These are phyloP conservation scores for Paraconiothyrium sp. DNA, from an alignment of 2,329 filamentous ascomycete genomes.

Conservation along the genomic window DNA sequence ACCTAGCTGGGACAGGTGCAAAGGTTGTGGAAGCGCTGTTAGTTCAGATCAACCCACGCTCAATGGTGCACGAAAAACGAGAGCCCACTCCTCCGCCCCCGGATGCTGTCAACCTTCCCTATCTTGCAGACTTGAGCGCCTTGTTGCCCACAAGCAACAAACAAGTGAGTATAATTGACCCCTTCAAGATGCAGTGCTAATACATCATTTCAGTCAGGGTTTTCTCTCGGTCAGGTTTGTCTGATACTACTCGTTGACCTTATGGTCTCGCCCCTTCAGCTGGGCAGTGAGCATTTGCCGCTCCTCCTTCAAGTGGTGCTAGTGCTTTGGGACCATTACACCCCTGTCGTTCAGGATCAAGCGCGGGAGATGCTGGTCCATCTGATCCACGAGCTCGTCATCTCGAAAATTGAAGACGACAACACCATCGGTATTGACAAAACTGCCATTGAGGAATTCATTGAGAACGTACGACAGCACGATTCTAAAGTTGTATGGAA, in stretches of 20 bases:
- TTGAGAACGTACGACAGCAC: slow-evolving; percentile 85
- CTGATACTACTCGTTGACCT: slow-evolving; percentile 94
- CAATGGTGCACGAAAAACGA: slow-evolving; percentile 94
- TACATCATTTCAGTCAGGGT: slow-evolving; percentile 66
- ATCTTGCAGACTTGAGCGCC: slow-evolving; percentile 72
- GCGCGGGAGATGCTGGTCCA: slow-evolving; percentile 98
- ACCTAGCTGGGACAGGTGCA: slow-evolving; percentile 86
- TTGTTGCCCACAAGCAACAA: slow-evolving; percentile 44
- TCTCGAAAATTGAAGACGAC: slow-evolving; percentile 75
- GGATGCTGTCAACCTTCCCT: slow-evolving; percentile 80
- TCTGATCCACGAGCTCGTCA: slow-evolving; percentile 93
- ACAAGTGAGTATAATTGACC: slow-evolving; percentile 28
- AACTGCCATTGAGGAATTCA: slow-evolving; percentile 82
- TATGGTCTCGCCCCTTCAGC: slow-evolving; percentile 89
- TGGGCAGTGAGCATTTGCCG: slow-evolving; percentile 81
- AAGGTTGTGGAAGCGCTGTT: slow-evolving; percentile 95
- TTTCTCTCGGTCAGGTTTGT: slow-evolving; percentile 91
- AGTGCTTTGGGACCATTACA: slow-evolving; percentile 98
- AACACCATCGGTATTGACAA: slow-evolving; percentile 72
- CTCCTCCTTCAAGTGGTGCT: slow-evolving; percentile 89
- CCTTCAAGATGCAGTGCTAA: slow-evolving; percentile 24
- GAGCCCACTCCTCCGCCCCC: slow-evolving; percentile 64
- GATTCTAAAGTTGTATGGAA: slow-evolving; percentile 88
- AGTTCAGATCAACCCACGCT: slow-evolving; percentile 89
- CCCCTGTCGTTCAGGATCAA: slow-evolving; percentile 92